phyloP scores from a whole-genome alignment of 768 basidiomycete genomes.

The Myochromella boudieri region DNA sequence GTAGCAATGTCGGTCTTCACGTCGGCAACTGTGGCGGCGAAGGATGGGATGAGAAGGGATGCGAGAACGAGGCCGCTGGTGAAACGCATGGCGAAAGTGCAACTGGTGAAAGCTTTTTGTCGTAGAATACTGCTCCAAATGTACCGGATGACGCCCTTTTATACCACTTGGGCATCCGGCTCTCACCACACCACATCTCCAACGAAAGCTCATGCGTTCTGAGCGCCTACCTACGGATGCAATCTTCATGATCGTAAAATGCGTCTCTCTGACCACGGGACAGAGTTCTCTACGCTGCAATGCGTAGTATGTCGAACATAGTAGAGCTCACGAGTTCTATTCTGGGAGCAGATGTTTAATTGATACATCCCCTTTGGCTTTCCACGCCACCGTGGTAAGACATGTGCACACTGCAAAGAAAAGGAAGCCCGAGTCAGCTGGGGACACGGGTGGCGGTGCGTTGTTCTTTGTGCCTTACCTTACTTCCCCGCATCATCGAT shows the following conservation, averaged over 20 bases:
- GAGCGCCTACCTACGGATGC: conserved; percentile 1
- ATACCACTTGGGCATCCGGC: background rate
- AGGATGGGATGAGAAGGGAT: conserved; percentile 20
- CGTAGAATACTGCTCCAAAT: too few species aligned
- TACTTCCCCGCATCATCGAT: background rate
- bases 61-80: conserved; percentile 26
- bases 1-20: conserved; percentile 28
- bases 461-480: background rate
- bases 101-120: background rate
- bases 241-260: background rate
- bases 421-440: conserved; percentile 9
- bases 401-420: conserved; percentile 8
- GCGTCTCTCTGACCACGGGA: conserved; percentile 1
- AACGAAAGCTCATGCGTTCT: background rate
- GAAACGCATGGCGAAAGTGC: conserved; percentile 26
- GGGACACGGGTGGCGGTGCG: background rate
- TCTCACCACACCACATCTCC: background rate
- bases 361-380: background rate
- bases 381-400: background rate
- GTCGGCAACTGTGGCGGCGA: conserved; percentile 25
- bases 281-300: background rate
- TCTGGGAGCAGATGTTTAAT: too few species aligned
- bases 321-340: too few species aligned
- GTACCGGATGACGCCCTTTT: too few species aligned
- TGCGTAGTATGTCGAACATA: conserved; percentile 2